phyloP scores from a whole-genome alignment of 768 basidiomycete genomes.

The Porphyrellus cyaneotinctus region DNA sequence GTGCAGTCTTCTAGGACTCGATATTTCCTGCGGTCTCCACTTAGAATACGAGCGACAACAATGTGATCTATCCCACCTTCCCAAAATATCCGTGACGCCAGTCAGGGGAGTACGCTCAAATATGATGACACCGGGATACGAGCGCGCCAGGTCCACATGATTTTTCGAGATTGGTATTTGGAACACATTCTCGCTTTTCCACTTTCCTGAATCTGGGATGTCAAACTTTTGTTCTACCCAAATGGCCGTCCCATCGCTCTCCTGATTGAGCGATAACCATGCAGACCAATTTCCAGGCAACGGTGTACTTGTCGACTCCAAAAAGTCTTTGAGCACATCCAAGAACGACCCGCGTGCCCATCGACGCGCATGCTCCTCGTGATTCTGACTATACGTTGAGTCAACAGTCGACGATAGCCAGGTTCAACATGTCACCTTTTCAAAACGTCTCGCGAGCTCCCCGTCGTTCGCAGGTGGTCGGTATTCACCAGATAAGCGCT shows the following conservation, averaged over 20 bases:
- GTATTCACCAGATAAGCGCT: slow-evolving; percentile 41
- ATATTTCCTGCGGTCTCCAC: slow-evolving; percentile 49
- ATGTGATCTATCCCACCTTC: slow-evolving; percentile 43
- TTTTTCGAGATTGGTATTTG: slow-evolving; percentile 45
- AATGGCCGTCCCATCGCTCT: slow-evolving; percentile 71
- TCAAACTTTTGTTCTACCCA: slow-evolving; percentile 79
- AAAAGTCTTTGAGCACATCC: slow-evolving; percentile 31
- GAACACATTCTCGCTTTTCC: slow-evolving; percentile 58
- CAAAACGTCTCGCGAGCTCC: slow-evolving; percentile 59
- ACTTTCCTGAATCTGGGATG: slow-evolving; percentile 58
- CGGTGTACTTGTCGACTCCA: slow-evolving; percentile 31
- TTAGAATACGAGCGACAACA: slow-evolving; percentile 1
- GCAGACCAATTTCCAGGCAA: slow-evolving; percentile 48
- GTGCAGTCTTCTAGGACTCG: slow-evolving; percentile 68
- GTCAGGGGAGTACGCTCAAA: slow-evolving; percentile 71
- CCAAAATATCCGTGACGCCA: slow-evolving; percentile 59
- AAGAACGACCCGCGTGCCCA: slow-evolving; percentile 78
- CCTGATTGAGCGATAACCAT: slow-evolving; percentile 75
- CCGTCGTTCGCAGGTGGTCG: slow-evolving; percentile 57
- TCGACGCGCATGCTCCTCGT: slow-evolving; percentile 63
- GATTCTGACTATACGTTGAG: slow-evolving; percentile 47
- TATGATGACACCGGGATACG: slow-evolving; percentile 63
- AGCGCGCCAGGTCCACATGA: slow-evolving; percentile 13
- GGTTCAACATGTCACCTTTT: slow-evolving; percentile 48
- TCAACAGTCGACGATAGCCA: background rate